A percentile compares a stretch with the other conserved stretches of the same genome.
These are phyloP conservation scores for Plectosphaerella plurivora DNA, from an alignment of 2,329 filamentous ascomycete species.

Conservation along the genomic window DNA sequence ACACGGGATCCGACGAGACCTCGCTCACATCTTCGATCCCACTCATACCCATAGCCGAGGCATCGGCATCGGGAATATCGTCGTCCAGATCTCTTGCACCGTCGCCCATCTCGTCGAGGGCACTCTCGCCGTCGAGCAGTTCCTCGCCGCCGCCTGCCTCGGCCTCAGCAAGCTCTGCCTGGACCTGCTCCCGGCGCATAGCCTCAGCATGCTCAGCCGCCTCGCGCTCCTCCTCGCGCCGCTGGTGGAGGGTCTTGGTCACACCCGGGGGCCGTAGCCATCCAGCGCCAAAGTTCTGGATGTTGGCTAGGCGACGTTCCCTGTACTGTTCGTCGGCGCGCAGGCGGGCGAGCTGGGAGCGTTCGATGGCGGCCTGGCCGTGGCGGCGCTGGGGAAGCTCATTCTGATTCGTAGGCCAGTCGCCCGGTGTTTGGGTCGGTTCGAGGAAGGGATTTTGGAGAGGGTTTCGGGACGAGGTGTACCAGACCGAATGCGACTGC, in stretches of 20 bases:
- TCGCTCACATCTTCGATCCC: constrained; percentile 4
- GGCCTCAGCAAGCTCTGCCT: constrained; percentile 70
- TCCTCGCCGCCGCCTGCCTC: constrained; percentile 40
- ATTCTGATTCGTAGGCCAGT: constrained; percentile 16
- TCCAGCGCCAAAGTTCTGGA: constrained; percentile 79
- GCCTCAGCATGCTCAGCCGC: constrained; percentile 79
- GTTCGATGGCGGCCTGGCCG: constrained; percentile 43
- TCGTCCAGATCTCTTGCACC: constrained; percentile 61
- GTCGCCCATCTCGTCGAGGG: constrained; percentile 47
- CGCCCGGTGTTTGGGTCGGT: constrained; percentile 25
- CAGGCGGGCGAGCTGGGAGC: constrained; percentile 64
- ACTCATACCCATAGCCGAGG: constrained; percentile 43
- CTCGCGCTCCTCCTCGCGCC: constrained; percentile 84
- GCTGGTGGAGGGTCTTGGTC: constrained; percentile 82
- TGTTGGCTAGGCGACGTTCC: constrained; percentile 71
- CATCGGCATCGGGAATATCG: constrained; percentile 66
- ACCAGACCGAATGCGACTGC: constrained; percentile 72
- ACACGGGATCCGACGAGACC: constrained; percentile 12
- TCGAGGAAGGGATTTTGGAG: constrained; percentile 25
- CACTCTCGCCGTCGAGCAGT: constrained; percentile 33
- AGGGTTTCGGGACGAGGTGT: constrained; percentile 58
- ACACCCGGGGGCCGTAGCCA: constrained; percentile 92
- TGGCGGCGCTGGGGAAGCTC: constrained; percentile 24
- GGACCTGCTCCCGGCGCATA: constrained; percentile 63
- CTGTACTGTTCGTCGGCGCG: constrained; percentile 73